Base-by-base conservation (phyloP, 1,139 yeast species). In the Yamadazyma taylorii region DNA sequence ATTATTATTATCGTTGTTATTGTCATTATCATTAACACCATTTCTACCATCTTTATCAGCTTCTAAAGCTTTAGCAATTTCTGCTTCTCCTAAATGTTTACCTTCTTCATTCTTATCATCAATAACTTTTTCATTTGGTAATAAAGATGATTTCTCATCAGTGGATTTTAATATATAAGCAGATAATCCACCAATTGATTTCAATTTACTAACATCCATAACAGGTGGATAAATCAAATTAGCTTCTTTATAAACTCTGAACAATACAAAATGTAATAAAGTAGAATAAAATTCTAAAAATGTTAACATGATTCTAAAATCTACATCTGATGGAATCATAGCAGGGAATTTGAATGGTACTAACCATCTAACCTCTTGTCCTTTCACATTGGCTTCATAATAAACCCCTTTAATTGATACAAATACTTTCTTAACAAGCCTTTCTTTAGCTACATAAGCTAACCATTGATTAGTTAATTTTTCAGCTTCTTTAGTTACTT, bases 291-390 rank as follows among this genome's bases (percentile, higher is more conserved):
- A 90, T 66, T 92, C 98, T 58, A 92, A 77, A 66, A 92, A 92
- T 1, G 98, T 90, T 57, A 89, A 74, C 99, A 92, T 92, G 68
- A 92, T 88, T 64, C 95, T 79, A 73, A 94, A 90, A 66, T 92
- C 99, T 45, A 92, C 84, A 61, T 92, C 98, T 33, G 83, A 66
- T 31, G 99, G 98, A 52, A 92, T 85, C 60, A 86, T 85, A 60
- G 92, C 95, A 16, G 98, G 96, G 69, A 90, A 92, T 62, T 89
- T 90, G 75, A 84, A 92, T 19, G 99, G 99, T 34, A 88, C 95
- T 46, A 92, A 77, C 98, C 98, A 92, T 68, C 94, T 79, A 35
- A 92, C 75, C 50, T 87, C 96, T 62, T 90, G 96, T 43, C 98
- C 98, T 60, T 78, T 81, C 33, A 92, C 81, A 45, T 63, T 78